These are phyloP conservation scores for Chondrus crispus DNA, from an alignment of 23 red algal species.

Conservation along the genomic window DNA sequence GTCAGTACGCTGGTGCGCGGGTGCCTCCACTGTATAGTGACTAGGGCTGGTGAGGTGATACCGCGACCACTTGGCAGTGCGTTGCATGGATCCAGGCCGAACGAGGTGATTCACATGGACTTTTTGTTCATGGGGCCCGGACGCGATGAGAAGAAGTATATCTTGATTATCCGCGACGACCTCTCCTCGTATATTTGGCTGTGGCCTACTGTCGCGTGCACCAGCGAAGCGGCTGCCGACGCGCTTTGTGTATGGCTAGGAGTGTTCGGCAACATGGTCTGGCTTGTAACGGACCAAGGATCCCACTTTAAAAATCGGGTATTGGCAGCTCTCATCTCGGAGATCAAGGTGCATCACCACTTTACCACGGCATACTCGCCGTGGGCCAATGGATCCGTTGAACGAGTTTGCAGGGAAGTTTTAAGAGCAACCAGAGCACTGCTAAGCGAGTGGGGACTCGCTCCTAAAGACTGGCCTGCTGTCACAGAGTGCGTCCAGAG, in stretches of 20 bases:
- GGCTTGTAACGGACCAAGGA: not conserved
- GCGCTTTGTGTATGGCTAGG: not conserved
- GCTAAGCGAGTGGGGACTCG: not conserved
- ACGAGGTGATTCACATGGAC: no score
- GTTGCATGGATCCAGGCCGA: not conserved
- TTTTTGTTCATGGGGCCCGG: constrained; percentile 17
- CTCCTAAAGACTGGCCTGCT: not conserved
- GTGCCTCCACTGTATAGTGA: constrained; percentile 4
- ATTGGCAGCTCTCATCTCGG: not conserved
- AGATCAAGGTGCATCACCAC: constrained; percentile 12
- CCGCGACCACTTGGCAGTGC: constrained; percentile 3
- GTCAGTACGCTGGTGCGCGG: not conserved
- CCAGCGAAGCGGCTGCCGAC: not conserved
- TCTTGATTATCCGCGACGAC: constrained; percentile 20
- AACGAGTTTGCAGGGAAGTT: constrained; percentile 6
- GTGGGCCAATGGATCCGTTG: constrained; percentile 35
- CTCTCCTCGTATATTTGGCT: constrained; percentile 13
- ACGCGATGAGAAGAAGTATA: not conserved
- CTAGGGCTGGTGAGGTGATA: not conserved
- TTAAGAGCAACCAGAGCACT: not conserved
- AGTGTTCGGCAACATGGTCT: not conserved
- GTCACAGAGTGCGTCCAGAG: not conserved
- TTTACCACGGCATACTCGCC: constrained; percentile 36
- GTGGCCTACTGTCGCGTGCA: not conserved
- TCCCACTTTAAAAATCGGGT: not conserved